Evolutionary conservation across 2,329 filamentous ascomycete species (phyloP), one percentile per base, ranked within the genome.

Genomic region (Laburnicola sp.): DNA sequence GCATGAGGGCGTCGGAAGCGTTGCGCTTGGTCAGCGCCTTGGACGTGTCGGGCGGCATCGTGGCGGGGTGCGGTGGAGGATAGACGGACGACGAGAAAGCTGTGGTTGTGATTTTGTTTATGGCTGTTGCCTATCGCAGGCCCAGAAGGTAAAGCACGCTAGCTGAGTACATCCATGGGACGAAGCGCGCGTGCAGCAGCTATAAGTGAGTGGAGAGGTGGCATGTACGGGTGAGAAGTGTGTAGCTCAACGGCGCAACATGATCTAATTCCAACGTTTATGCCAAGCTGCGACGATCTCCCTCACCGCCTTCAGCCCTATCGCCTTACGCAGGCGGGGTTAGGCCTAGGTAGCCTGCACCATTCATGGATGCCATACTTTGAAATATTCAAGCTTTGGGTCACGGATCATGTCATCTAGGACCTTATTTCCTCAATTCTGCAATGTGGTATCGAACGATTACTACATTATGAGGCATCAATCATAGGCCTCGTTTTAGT

Each of bases 1-100:
- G 88, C 91, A 97, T 97, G 47, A 95, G 77, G 48, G 88, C 85
- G 25, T 77, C 82, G 51, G 90, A 86, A 35, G 74, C 71, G 50
- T 80, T 78, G 57, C 85, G 80, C 75, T 91, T 91, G 49, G 85
- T 77, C 52, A 94, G 80, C 53, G 86, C 82, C 44, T 73, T 81
- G 4, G 85, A 84, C 11, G 70, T 75, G 5, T 57, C 31, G 30
- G 58, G 51, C 4, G 59, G 49, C 66, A 70, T 71, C 53, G 38
- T 57, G 37, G 48, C 16, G 26, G 23, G 25, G 30, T 26, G 27
- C 26, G 21, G 38, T 7, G 27, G 22, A 40, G 26, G 25, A 16
- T 6, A 25, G 6, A 9, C 46, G 38, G 28, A 34, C n/a, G 40
- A 25, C 43, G 30, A 8, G 41, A 5, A 28, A n/a, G 46, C 45